Conservation (phyloP, 352 stramenopile species). For the Nannochloropsis limnetica region DNA sequence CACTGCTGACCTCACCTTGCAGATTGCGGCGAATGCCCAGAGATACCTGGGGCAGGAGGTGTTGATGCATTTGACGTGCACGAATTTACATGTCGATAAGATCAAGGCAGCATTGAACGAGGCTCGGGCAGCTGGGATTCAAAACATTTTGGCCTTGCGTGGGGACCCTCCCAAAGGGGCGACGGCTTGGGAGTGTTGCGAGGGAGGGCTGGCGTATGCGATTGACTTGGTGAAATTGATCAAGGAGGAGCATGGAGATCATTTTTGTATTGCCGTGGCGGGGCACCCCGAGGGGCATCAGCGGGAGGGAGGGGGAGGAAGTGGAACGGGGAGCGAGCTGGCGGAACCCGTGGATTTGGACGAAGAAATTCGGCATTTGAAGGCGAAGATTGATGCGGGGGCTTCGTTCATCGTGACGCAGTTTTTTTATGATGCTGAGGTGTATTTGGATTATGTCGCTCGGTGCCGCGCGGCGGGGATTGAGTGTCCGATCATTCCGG, state of each 20-base stretch:
- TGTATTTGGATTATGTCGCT: slow-evolving; percentile 72
- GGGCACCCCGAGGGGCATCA: slow-evolving; percentile 77
- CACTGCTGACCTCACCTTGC: slow-evolving; percentile 69
- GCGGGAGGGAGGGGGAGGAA: slow-evolving; percentile 32
- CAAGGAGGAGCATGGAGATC: slow-evolving; percentile 68
- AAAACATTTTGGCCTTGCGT: slow-evolving; percentile 77
- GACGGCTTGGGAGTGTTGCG: slow-evolving; percentile 56
- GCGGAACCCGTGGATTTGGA: neutral
- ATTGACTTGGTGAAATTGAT: slow-evolving; percentile 79
- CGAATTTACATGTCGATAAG: slow-evolving; percentile 67
- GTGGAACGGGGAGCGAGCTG: neutral
- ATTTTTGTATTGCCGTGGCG: slow-evolving; percentile 80
- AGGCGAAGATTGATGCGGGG: slow-evolving; percentile 67
- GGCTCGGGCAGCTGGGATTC: slow-evolving; percentile 70
- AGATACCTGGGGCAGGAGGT: slow-evolving; percentile 79
- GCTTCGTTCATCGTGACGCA: slow-evolving; percentile 85
- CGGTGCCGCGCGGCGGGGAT: slow-evolving; percentile 69
- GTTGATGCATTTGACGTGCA: slow-evolving; percentile 89
- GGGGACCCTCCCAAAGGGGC: slow-evolving; percentile 73
- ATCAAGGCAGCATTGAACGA: slow-evolving; percentile 70
- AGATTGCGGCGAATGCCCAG: slow-evolving; percentile 75
- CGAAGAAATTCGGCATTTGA: slow-evolving; percentile 40
- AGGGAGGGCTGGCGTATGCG: slow-evolving; percentile 72
- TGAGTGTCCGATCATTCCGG: slow-evolving; percentile 75
- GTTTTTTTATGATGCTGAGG: slow-evolving; percentile 78